A percentile compares a stretch with the other conserved stretches of the same genome.
These are phyloP conservation scores for Coffea eugenioides DNA, from an alignment of 257 asterid species.

Conservation along the genomic window DNA sequence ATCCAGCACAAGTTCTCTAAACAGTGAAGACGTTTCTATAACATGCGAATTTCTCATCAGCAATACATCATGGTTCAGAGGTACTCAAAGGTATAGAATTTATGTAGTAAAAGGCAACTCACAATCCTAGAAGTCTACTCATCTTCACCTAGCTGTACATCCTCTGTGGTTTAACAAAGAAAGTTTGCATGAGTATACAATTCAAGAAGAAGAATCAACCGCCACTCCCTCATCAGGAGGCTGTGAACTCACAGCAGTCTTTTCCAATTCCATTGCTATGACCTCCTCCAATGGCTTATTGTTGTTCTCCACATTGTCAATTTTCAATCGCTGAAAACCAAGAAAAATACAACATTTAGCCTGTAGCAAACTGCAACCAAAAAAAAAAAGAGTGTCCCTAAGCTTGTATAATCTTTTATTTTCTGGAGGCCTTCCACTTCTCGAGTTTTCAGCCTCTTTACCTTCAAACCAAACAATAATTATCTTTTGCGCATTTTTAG, in stretches of 20 bases:
- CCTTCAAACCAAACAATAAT: too few species aligned
- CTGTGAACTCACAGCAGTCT: conserved; percentile 23
- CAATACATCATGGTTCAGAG: background rate
- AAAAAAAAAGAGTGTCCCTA: background rate
- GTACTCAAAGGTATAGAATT: background rate
- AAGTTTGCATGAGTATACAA: too few species aligned
- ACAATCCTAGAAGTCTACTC: background rate
- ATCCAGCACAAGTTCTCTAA: background rate
- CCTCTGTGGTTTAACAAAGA: background rate
- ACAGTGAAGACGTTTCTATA: background rate
- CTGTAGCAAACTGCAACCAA: background rate
- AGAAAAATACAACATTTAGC: background rate
- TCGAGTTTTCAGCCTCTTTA: too few species aligned
- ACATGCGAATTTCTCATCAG: background rate
- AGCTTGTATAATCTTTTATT: background rate
- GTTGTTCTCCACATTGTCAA: conserved; percentile 23
- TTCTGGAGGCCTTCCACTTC: too few species aligned
- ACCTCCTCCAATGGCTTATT: conserved; percentile 28
- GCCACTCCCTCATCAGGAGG: conserved; percentile 16
- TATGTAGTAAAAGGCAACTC: background rate
- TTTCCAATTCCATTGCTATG: conserved; percentile 23
- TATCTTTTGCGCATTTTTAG: too few species aligned
- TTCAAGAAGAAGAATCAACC: conserved; percentile 32
- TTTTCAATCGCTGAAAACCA: conserved; percentile 39
- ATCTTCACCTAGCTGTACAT: background rate